Conservation (phyloP, 2,329 filamentous ascomycete species). For the Colletotrichum siamense region DNA sequence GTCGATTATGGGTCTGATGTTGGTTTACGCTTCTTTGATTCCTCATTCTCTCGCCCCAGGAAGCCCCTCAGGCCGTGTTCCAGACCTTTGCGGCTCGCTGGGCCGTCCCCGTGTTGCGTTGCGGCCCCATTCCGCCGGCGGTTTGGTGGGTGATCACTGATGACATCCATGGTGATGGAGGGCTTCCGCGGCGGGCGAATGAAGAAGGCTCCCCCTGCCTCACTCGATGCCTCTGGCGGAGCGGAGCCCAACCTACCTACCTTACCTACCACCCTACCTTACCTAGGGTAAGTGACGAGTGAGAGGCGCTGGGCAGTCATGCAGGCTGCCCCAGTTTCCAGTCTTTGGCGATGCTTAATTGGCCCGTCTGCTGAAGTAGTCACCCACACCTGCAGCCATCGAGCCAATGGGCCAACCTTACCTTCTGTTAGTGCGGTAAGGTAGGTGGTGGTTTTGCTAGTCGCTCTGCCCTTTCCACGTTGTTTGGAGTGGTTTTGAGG, state of each 20-base stretch:
- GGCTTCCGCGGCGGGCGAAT: conserved; percentile 1
- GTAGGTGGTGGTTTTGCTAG: background rate
- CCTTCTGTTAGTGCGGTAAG: background rate
- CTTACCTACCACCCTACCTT: too few species aligned
- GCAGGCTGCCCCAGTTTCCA: conserved; percentile 18
- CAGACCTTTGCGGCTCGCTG: background rate
- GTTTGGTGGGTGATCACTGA: background rate
- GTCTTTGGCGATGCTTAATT: background rate
- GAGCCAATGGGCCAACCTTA: background rate
- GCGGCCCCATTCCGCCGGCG: background rate
- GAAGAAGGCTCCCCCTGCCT: background rate
- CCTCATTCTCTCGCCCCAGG: background rate
- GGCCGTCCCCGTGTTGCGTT: background rate
- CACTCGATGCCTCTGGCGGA: background rate
- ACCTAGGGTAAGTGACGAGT: background rate
- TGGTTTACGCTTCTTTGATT: background rate
- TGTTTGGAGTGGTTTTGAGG: conserved; percentile 12
- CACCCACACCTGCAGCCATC: conserved; percentile 1
- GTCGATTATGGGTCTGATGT: background rate
- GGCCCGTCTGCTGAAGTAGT: background rate
- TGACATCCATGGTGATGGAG: background rate
- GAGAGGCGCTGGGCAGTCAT: conserved; percentile 22
- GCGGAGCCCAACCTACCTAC: background rate
- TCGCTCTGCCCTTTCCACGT: background rate
- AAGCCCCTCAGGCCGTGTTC: background rate